Evolutionary conservation across 2,329 filamentous ascomycete genomes (phyloP).

Genomic region (Aureobasidium namibiae): DNA sequence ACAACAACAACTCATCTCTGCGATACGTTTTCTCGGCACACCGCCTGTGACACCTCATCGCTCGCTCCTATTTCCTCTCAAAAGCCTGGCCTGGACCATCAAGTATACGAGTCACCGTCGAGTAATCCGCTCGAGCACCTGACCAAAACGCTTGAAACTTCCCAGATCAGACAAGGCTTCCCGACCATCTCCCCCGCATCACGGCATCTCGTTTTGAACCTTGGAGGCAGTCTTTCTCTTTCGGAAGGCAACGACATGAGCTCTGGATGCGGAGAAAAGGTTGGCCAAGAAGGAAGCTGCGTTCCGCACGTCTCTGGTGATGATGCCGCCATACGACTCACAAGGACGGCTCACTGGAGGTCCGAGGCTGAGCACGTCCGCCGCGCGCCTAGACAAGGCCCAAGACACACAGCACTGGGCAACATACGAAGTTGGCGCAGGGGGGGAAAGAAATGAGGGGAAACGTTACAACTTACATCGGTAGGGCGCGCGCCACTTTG

Average conservation of each 20-base stretch:
- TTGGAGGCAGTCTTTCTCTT: not conserved
- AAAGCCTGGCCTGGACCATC: slow-evolving; percentile 1
- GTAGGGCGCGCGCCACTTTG: not conserved
- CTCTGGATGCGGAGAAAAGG: not conserved
- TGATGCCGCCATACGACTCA: not conserved
- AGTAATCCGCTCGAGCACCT: slow-evolving; percentile 1
- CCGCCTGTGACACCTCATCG: slow-evolving; percentile 5
- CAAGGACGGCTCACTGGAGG: not conserved
- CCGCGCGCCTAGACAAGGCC: slow-evolving; percentile 6
- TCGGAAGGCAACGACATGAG: not conserved
- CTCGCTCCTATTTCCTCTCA: not conserved
- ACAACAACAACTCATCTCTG: not conserved
- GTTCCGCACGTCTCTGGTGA: not conserved
- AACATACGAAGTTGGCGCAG: not conserved
- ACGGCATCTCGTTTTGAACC: not conserved
- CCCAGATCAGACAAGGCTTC: not conserved
- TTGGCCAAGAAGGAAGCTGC: not conserved
- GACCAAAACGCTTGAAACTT: slow-evolving; percentile 10
- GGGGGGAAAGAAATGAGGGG: not conserved
- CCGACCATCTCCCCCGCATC: not conserved
- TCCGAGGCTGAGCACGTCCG: not conserved
- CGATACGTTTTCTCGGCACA: not conserved
- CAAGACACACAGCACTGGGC: not conserved
- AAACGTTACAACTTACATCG: not conserved
- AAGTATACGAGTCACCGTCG: slow-evolving; percentile 3